A percentile compares a stretch with the other conserved stretches of the same genome.
phyloP scores from a whole-genome alignment of 1,284 basidiomycete species.

The Ganoderma sinense region DNA sequence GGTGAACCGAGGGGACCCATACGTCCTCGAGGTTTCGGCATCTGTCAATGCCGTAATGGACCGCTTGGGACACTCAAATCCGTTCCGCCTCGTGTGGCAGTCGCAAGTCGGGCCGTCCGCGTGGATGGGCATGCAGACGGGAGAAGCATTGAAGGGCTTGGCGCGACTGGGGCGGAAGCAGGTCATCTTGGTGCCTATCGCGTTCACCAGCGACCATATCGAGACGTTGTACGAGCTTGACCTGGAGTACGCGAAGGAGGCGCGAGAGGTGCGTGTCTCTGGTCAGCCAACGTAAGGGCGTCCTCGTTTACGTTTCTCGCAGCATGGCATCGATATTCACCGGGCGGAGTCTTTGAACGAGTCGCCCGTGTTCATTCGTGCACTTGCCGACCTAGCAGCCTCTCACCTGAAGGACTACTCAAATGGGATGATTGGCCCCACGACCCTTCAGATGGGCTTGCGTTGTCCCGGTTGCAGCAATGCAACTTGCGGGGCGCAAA shows the following conservation, averaged over 20 bases:
- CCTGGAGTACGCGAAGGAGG: conserved; percentile 93
- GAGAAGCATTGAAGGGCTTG: conserved; percentile 91
- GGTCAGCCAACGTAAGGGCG: not conserved
- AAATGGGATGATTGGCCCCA: conserved; percentile 61
- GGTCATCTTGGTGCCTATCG: conserved; percentile 93
- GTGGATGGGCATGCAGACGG: conserved; percentile 99
- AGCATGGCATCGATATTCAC: conserved; percentile 86
- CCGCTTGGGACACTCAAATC: conserved; percentile 79
- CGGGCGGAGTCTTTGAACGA: conserved; percentile 97
- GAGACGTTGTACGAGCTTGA: conserved; percentile 99
- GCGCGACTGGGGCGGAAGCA: conserved; percentile 89
- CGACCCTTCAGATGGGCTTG: conserved; percentile 84
- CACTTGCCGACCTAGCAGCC: conserved; percentile 92
- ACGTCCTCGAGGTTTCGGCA: conserved; percentile 95
- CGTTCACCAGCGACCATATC: conserved; percentile 99
- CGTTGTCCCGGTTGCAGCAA: conserved; percentile 96
- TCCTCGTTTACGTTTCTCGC: conserved; percentile 8
- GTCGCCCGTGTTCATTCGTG: conserved; percentile 97
- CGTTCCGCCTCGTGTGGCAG: conserved; percentile 97
- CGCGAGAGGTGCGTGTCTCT: conserved; percentile 72
- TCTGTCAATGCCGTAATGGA: conserved; percentile 93
- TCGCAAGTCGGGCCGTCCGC: conserved; percentile 96
- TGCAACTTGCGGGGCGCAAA: conserved; percentile 86
- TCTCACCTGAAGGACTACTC: conserved; percentile 78
- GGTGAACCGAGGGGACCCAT: conserved; percentile 98